A percentile compares a stretch with the other conserved stretches of the same genome.
Evolutionary conservation across 495 filamentous ascomycete genomes (phyloP).

Genomic region (Rusavskia elegans): DNA sequence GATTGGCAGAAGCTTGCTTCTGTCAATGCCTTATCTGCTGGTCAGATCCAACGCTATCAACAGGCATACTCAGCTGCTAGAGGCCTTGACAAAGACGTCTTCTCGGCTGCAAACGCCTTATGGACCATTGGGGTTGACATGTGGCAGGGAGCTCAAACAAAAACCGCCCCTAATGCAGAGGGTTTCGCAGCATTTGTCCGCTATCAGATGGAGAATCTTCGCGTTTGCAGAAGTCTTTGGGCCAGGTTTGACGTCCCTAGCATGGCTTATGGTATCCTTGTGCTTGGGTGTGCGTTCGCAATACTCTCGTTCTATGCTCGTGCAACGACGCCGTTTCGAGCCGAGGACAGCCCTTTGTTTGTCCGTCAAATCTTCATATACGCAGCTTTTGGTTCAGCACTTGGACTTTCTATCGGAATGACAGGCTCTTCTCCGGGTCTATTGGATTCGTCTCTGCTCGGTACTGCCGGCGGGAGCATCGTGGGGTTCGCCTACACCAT

Average conservation of each 20-base stretch:
- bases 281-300: slow-evolving; percentile 50
- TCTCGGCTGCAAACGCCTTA: slow-evolving; percentile 36
- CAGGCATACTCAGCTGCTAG: slow-evolving; percentile 43
- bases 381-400: slow-evolving; percentile 22
- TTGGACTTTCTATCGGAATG: slow-evolving; percentile 19
- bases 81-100: slow-evolving; percentile 42
- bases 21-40: slow-evolving; percentile 61
- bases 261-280: slow-evolving; percentile 63
- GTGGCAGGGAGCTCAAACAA: slow-evolving; percentile 26
- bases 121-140: slow-evolving; percentile 38
- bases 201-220: slow-evolving; percentile 65
- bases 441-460: slow-evolving; percentile 20
- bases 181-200: slow-evolving; percentile 45
- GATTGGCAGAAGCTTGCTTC: slow-evolving; percentile 59
- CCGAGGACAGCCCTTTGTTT: slow-evolving; percentile 34
- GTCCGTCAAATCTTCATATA: slow-evolving; percentile 24
- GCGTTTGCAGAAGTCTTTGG: slow-evolving; percentile 75
- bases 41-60: slow-evolving; percentile 84
- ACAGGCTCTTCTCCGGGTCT: slow-evolving; percentile 16
- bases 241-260: slow-evolving; percentile 73
- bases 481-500: slow-evolving; percentile 41
- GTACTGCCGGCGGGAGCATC: slow-evolving; percentile 47
- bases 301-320: slow-evolving; percentile 58
- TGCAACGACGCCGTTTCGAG: slow-evolving; percentile 32
- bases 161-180: slow-evolving; percentile 18